A percentile compares a stretch with the other conserved stretches of the same genome.
Evolutionary conservation across 345 rosid species (phyloP).

Genomic region (Pelargonium nanum): DNA sequence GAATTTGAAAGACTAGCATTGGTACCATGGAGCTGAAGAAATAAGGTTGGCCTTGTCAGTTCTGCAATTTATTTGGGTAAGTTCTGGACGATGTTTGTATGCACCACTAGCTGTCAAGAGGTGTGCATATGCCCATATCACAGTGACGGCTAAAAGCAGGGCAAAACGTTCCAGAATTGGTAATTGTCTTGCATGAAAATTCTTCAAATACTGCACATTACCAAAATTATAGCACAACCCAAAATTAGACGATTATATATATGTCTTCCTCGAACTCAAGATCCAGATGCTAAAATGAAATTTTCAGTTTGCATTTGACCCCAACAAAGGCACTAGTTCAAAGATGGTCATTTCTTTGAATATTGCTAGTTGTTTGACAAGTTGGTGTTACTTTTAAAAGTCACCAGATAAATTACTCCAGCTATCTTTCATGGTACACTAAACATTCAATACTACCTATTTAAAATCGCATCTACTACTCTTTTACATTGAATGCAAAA

Average conservation of each 20-base stretch:
- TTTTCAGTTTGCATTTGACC: neutral
- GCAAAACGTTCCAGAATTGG: conserved; percentile 87
- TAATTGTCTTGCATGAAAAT: conserved; percentile 43
- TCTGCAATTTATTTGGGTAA: conserved; percentile 76
- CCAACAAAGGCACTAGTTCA: neutral
- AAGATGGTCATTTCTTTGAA: neutral
- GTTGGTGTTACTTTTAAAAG: too few relatives aligned
- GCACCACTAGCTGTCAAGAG: conserved; percentile 95
- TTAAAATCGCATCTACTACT: too few relatives aligned
- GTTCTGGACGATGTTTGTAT: conserved; percentile 70
- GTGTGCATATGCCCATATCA: conserved; percentile 97
- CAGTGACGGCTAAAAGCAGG: conserved; percentile 56
- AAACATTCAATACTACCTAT: too few relatives aligned
- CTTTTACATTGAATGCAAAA: too few relatives aligned
- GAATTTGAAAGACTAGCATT: neutral
- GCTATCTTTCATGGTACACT: too few relatives aligned
- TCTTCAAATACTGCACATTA: conserved; percentile 72
- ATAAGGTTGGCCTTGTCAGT: conserved; percentile 94
- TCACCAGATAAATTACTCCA: too few relatives aligned
- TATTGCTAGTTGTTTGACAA: too few relatives aligned
- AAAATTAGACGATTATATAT: neutral
- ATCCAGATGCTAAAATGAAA: neutral
- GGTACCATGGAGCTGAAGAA: conserved; percentile 96
- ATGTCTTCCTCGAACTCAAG: neutral
- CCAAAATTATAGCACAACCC: conserved; percentile 9